Percentiles rank a stretch among this genome's conserved stretches.
These are phyloP conservation scores for Xylaria multiplex DNA, from an alignment of 2,329 filamentous ascomycete species.

Conservation along the genomic window DNA sequence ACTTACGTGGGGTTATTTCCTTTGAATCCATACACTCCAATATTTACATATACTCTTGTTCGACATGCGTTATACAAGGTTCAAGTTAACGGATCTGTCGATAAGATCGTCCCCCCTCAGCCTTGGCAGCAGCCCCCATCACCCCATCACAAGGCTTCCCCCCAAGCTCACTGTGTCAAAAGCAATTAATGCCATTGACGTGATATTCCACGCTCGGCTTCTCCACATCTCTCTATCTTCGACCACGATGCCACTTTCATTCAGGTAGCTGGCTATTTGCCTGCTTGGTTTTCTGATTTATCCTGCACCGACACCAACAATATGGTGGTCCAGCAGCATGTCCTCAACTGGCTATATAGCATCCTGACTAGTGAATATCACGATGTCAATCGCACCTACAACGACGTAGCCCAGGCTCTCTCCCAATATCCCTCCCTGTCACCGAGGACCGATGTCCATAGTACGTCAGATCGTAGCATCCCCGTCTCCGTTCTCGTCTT, in stretches of 20 bases:
- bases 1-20: neutral
- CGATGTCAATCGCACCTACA: constrained; percentile 92
- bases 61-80: neutral
- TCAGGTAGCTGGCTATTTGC: constrained; percentile 39
- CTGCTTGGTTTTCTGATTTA: constrained; percentile 3
- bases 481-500: constrained; percentile 6
- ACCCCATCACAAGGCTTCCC: constrained; percentile 26
- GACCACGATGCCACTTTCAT: constrained; percentile 37
- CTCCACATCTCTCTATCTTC: neutral
- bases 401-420: constrained; percentile 85
- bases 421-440: constrained; percentile 81
- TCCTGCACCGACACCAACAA: constrained; percentile 41
- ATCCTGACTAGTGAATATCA: constrained; percentile 89
- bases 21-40: neutral
- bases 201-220: constrained; percentile 9
- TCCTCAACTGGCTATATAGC: constrained; percentile 95
- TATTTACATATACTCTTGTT: neutral
- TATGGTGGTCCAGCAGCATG: constrained; percentile 84
- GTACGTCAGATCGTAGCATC: constrained; percentile 59
- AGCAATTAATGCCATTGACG: constrained; percentile 20
- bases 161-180: constrained; percentile 8
- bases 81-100: too few species aligned
- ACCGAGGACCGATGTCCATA: constrained; percentile 94
- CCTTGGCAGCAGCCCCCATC: constrained; percentile 28
- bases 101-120: constrained; percentile 8